Evolutionary conservation across 495 filamentous ascomycete genomes (phyloP).

Genomic region (Penicillium coprophilum): DNA sequence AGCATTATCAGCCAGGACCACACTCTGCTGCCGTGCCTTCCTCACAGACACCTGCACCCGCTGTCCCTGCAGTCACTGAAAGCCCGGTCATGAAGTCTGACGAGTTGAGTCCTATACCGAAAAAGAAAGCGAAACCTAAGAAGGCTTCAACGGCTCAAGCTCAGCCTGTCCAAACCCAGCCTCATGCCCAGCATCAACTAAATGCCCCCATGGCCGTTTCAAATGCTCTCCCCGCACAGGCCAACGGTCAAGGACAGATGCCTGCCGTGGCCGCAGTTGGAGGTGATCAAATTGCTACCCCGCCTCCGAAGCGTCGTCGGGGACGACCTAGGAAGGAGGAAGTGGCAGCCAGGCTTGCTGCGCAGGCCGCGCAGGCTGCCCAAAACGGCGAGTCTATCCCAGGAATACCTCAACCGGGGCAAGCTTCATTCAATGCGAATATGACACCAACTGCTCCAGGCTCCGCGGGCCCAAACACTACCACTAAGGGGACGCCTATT

Average conservation of each 20-base stretch:
- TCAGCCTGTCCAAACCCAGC: conserved; percentile 14
- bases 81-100: conserved; percentile 14
- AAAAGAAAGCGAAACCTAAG: conserved; percentile 28
- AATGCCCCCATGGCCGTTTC: background rate
- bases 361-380: conserved; percentile 21
- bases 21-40: conserved; percentile 13
- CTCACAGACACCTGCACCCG: conserved; percentile 7
- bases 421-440: conserved; percentile 25
- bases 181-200: conserved; percentile 1
- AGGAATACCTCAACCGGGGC: conserved; percentile 18
- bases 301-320: conserved; percentile 26
- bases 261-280: conserved; percentile 1
- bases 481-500: conserved; percentile 16
- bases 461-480: conserved; percentile 2
- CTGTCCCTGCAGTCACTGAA: background rate
- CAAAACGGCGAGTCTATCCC: conserved; percentile 19
- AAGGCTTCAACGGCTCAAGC: conserved; percentile 11
- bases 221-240: conserved; percentile 8
- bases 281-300: conserved; percentile 13
- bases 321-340: conserved; percentile 33
- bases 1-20: conserved; percentile 27
- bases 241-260: conserved; percentile 21
- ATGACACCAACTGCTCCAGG: conserved; percentile 23
- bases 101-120: conserved; percentile 21
- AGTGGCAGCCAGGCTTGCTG: conserved; percentile 27